Evolutionary conservation across 305 asterid species (phyloP).

Genomic region (Solanum hybrid): DNA sequence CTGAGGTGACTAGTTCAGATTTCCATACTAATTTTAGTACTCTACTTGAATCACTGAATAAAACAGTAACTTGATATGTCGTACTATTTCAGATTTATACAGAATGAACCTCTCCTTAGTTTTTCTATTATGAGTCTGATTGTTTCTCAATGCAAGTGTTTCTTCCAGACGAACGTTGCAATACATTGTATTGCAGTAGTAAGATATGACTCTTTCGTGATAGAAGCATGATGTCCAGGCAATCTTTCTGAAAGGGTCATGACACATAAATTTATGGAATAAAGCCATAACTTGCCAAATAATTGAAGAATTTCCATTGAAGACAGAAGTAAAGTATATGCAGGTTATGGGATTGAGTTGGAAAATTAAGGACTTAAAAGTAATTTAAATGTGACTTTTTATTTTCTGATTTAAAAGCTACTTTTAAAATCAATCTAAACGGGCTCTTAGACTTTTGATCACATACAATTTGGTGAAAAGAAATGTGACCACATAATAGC

Average conservation of each 20-base stretch:
- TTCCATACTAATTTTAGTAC: background rate
- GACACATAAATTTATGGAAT: background rate
- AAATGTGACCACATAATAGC: background rate
- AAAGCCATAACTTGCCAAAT: background rate
- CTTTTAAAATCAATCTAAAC: no score
- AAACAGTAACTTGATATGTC: background rate
- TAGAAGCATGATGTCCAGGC: background rate
- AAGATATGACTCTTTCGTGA: background rate
- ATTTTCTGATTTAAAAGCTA: no score
- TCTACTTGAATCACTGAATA: background rate
- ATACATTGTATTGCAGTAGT: background rate
- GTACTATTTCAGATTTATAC: background rate
- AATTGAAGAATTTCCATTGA: background rate
- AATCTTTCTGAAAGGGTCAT: background rate
- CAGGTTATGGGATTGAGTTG: background rate
- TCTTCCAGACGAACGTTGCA: background rate
- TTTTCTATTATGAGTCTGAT: background rate
- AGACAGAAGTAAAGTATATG: background rate
- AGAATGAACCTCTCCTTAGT: background rate
- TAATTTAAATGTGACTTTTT: no score
- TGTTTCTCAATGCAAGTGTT: background rate
- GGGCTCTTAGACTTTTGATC: background rate
- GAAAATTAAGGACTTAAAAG: background rate
- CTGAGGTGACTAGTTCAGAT: background rate
- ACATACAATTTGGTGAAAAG: background rate